Percentiles rank a stretch among this genome's conserved stretches.
Evolutionary conservation across 495 filamentous ascomycete genomes (phyloP).

Genomic region (Bacidia gigantensis): DNA sequence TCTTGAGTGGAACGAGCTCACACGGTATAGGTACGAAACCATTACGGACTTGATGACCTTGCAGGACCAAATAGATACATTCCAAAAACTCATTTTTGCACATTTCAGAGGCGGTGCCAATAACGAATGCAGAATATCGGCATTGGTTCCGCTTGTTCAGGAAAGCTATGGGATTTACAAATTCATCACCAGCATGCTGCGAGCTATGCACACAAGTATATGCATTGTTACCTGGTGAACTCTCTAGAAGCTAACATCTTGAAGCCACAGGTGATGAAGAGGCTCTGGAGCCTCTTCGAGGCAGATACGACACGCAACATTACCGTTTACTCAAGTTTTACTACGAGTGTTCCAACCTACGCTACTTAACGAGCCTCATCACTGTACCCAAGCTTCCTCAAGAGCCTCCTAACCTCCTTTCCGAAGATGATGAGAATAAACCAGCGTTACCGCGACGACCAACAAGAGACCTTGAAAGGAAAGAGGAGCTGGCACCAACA

Average conservation of each 20-base stretch:
- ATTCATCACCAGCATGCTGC: constrained; percentile 86
- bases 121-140: constrained; percentile 92
- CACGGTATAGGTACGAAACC: constrained; percentile 60
- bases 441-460: constrained; percentile 77
- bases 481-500: constrained; percentile 54
- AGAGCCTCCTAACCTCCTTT: constrained; percentile 77
- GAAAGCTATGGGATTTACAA: constrained; percentile 99
- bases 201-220: constrained; percentile 92
- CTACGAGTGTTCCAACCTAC: constrained; percentile 94
- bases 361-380: constrained; percentile 90
- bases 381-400: constrained; percentile 91
- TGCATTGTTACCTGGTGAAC: constrained; percentile 1
- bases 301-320: constrained; percentile 86
- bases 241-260: constrained; percentile 6
- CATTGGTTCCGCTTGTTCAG: constrained; percentile 82
- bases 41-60: constrained; percentile 92
- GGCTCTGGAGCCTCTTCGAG: constrained; percentile 77
- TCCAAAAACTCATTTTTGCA: constrained; percentile 96
- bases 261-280: constrained; percentile 85
- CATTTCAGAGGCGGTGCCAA: constrained; percentile 82
- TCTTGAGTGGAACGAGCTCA: constrained; percentile 8
- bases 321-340: constrained; percentile 94
- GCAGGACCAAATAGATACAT: constrained; percentile 94
- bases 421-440: constrained; percentile 59
- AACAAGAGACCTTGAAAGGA: constrained; percentile 41